A percentile compares a stretch with the other conserved stretches of the same genome.
Conservation (phyloP, 306 rosid genomes). For the Oemleria cerasiformis region DNA sequence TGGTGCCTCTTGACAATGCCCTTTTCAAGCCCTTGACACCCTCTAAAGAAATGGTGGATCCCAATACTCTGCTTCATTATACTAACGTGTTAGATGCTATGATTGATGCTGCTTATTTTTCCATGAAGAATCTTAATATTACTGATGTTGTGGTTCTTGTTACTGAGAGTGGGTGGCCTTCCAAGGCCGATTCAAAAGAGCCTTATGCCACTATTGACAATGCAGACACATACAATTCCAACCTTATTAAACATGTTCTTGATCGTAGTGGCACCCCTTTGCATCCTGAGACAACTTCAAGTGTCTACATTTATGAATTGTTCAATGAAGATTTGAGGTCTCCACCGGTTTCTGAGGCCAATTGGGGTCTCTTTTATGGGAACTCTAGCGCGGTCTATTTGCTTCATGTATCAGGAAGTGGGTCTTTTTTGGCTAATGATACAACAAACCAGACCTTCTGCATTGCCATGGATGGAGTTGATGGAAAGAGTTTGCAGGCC, state of each 20-base stretch:
- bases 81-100: slow-evolving; percentile 78
- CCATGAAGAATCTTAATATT: slow-evolving; percentile 76
- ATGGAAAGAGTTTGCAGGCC: slow-evolving; percentile 66
- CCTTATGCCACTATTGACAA: slow-evolving; percentile 74
- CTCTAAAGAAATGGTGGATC: slow-evolving; percentile 81
- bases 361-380: slow-evolving; percentile 81
- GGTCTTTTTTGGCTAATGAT: slow-evolving; percentile 73
- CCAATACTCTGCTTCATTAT: slow-evolving; percentile 83
- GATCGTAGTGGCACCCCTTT: slow-evolving; percentile 80
- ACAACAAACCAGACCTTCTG: slow-evolving; percentile 73
- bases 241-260: slow-evolving; percentile 73
- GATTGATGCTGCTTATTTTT: slow-evolving; percentile 79
- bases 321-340: slow-evolving; percentile 83
- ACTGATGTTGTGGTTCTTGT: slow-evolving; percentile 71
- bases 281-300: slow-evolving; percentile 72
- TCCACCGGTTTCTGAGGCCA: slow-evolving; percentile 72
- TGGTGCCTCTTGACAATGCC: slow-evolving; percentile 70
- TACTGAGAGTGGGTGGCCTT: slow-evolving; percentile 87
- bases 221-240: slow-evolving; percentile 69
- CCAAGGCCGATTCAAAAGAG: slow-evolving; percentile 72
- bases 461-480: slow-evolving; percentile 60
- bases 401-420: slow-evolving; percentile 74
- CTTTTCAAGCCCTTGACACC: slow-evolving; percentile 75
- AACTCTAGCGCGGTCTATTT: slow-evolving; percentile 62
- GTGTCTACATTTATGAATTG: slow-evolving; percentile 69